phyloP scores from a whole-genome alignment of 2,329 filamentous ascomycete genomes.

The Tolypocladium nubicola region DNA sequence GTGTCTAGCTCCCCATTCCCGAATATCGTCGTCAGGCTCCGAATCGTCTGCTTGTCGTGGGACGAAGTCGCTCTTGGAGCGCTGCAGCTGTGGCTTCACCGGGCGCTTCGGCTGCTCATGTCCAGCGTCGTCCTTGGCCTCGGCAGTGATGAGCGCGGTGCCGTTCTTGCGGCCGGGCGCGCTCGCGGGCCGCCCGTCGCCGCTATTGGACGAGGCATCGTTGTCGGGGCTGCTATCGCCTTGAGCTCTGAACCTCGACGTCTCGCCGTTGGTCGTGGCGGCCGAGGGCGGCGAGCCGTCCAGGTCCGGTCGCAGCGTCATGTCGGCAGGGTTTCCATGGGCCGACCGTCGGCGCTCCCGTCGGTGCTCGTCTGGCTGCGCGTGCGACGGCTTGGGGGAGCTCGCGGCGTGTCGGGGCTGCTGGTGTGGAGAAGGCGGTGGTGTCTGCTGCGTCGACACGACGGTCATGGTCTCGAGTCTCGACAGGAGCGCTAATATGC shows the following conservation, averaged over 20 bases:
- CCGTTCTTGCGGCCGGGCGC: constrained; percentile 33
- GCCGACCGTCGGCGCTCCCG: constrained; percentile 8
- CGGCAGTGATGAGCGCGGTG: constrained; percentile 7
- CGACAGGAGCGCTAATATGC: neutral
- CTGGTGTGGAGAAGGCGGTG: constrained; percentile 8
- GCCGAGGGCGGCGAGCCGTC: constrained; percentile 18
- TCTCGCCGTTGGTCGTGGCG: constrained; percentile 17
- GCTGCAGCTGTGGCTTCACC: constrained; percentile 38
- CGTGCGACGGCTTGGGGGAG: constrained; percentile 14
- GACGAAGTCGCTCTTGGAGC: constrained; percentile 47
- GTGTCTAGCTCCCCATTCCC: constrained; percentile 57
- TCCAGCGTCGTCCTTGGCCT: constrained; percentile 20
- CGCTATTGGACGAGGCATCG: constrained; percentile 15
- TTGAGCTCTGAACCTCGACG: constrained; percentile 16
- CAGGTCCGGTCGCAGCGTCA: constrained; percentile 21
- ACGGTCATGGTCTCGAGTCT: constrained; percentile 6
- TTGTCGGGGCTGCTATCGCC: constrained; percentile 17
- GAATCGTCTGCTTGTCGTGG: constrained; percentile 29
- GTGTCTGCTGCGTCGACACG: constrained; percentile 6
- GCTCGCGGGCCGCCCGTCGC: constrained; percentile 32
- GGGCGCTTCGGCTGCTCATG: constrained; percentile 26
- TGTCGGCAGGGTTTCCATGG: constrained; percentile 14
- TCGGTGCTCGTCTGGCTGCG: constrained; percentile 10
- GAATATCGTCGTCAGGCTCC: constrained; percentile 32
- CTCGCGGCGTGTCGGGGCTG: constrained; percentile 7